These are phyloP conservation scores for Cadophora gregata DNA, from an alignment of 2,329 filamentous ascomycete genomes.

Conservation along the genomic window DNA sequence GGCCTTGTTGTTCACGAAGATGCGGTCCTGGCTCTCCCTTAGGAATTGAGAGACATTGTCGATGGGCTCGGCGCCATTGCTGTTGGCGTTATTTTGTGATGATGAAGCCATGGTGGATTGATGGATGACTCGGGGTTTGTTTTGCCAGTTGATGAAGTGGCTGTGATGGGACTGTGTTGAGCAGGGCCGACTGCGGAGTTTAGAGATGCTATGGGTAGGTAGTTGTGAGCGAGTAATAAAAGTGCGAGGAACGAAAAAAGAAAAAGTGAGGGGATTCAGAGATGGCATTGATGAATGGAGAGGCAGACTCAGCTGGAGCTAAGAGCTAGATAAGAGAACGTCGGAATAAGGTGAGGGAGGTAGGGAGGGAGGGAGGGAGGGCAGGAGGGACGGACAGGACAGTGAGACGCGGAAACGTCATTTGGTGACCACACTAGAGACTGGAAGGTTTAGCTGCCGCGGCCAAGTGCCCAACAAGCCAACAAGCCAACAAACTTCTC, in stretches of 20 bases:
- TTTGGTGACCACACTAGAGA: not conserved
- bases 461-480: slow-evolving; percentile 6
- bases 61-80: not conserved
- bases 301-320: not conserved
- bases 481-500: too few relatives aligned
- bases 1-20: slow-evolving; percentile 71
- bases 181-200: too few relatives aligned
- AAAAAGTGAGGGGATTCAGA: slow-evolving; percentile 6
- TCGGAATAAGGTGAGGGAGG: not conserved
- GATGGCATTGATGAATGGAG: not conserved
- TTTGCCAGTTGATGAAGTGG: too few relatives aligned
- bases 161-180: too few relatives aligned
- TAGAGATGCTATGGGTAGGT: too few relatives aligned
- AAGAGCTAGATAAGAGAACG: not conserved
- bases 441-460: not conserved
- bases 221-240: too few relatives aligned
- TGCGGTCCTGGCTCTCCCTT: slow-evolving; percentile 57
- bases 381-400: too few relatives aligned
- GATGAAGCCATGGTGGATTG: slow-evolving; percentile 6
- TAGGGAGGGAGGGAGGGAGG: too few relatives aligned
- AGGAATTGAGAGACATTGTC: slow-evolving; percentile 19
- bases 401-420: slow-evolving; percentile 3
- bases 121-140: too few relatives aligned
- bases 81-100: not conserved
- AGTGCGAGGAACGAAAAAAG: not conserved